Evolutionary conservation across 2,329 filamentous ascomycete species (phyloP).

Genomic region (Neurospora crassa): DNA sequence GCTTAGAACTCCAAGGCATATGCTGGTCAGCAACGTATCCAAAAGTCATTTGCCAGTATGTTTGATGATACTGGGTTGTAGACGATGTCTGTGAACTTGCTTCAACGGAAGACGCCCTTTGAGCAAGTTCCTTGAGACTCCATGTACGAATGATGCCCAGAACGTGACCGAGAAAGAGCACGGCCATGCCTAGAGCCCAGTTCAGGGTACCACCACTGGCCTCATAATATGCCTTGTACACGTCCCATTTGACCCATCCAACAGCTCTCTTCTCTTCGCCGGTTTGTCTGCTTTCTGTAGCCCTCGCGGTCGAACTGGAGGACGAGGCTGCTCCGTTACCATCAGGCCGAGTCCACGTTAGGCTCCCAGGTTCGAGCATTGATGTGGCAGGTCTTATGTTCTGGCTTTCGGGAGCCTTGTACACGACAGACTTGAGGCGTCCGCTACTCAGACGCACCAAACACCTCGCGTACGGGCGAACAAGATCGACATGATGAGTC

Average conservation of each 20-base stretch:
- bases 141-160: conserved; percentile 22
- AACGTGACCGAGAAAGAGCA: conserved; percentile 19
- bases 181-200: conserved; percentile 19
- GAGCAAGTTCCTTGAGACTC: conserved; percentile 26
- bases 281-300: conserved; percentile 1
- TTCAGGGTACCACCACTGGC: conserved; percentile 20
- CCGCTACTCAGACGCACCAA: conserved; percentile 22
- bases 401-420: conserved; percentile 5
- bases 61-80: neutral
- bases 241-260: conserved; percentile 24
- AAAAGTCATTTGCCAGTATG: neutral
- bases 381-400: neutral
- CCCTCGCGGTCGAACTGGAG: conserved; percentile 4
- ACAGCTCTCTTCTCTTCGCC: conserved; percentile 22
- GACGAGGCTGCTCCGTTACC: neutral
- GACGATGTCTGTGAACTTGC: neutral
- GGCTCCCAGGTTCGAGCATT: neutral
- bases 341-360: neutral
- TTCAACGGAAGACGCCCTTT: conserved; percentile 15
- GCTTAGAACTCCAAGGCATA: neutral
- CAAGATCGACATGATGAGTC: conserved; percentile 33
- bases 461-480: conserved; percentile 21
- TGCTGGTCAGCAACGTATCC: neutral
- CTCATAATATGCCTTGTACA: conserved; percentile 25
- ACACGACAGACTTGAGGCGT: conserved; percentile 17